phyloP scores from a whole-genome alignment of 805 yeast genomes.

The Yarrowia sp. region DNA sequence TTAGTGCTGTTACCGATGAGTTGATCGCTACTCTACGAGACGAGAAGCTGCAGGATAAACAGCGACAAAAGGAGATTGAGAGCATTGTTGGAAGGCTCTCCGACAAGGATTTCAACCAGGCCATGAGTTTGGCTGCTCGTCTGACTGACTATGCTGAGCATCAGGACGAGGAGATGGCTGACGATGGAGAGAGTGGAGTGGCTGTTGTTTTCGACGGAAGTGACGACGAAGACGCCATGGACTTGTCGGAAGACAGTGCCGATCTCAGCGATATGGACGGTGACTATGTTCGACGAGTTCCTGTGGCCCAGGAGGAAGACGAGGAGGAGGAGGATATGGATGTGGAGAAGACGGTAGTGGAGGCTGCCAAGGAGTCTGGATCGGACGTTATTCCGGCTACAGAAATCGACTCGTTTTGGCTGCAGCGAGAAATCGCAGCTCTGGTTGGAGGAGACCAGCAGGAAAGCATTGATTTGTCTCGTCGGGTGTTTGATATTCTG shows the following conservation, averaged over 20 bases:
- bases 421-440: constrained; percentile 49
- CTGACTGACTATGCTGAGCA: constrained; percentile 49
- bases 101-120: constrained; percentile 47
- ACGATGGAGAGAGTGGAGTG: constrained; percentile 44
- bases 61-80: constrained; percentile 51
- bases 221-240: constrained; percentile 35
- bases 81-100: constrained; percentile 47
- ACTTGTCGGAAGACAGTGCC: constrained; percentile 31
- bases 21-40: constrained; percentile 53
- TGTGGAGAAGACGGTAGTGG: neutral
- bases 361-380: neutral
- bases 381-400: constrained; percentile 37
- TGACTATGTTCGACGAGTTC: constrained; percentile 30
- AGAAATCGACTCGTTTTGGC: constrained; percentile 50
- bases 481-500: constrained; percentile 44
- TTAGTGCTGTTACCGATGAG: constrained; percentile 57
- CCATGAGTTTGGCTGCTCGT: constrained; percentile 44
- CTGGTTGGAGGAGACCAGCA: constrained; percentile 41
- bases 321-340: constrained; percentile 22
- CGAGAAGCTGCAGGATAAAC: constrained; percentile 43
- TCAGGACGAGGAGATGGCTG: constrained; percentile 28
- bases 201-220: constrained; percentile 44
- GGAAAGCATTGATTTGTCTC: constrained; percentile 43
- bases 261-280: constrained; percentile 33
- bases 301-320: constrained; percentile 28